These are phyloP conservation scores for Trichoderma sp. DNA, from an alignment of 2,329 filamentous ascomycete genomes.

Conservation along the genomic window DNA sequence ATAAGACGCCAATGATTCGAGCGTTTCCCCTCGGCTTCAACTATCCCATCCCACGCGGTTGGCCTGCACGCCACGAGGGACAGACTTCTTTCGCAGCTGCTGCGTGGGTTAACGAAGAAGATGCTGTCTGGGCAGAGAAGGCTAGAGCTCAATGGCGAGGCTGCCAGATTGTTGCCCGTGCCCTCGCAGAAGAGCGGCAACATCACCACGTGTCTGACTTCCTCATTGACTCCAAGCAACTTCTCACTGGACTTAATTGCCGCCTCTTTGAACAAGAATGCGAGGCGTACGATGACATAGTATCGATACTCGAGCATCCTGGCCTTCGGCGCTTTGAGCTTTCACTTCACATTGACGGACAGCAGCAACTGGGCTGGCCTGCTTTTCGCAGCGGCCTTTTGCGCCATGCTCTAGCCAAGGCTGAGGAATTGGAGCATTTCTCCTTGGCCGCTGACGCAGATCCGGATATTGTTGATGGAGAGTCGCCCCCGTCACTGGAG, in stretches of 20 bases:
- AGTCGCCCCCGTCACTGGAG: slow-evolving; percentile 29
- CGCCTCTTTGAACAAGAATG: neutral
- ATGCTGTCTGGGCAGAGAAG: neutral
- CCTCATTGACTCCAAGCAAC: neutral
- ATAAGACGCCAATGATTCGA: slow-evolving; percentile 47
- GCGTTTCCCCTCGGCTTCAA: slow-evolving; percentile 43
- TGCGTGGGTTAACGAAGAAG: neutral
- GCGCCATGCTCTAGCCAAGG: neutral
- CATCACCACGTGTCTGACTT: slow-evolving; percentile 22
- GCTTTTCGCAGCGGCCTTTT: neutral
- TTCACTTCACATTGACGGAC: neutral
- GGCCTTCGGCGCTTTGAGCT: neutral
- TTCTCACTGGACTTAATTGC: slow-evolving; percentile 23
- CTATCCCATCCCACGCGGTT: slow-evolving; percentile 38
- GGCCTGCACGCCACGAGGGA: slow-evolving; percentile 24
- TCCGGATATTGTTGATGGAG: neutral
- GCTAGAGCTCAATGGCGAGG: neutral
- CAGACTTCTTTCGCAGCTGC: neutral
- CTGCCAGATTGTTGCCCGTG: neutral
- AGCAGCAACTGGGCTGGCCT: neutral
- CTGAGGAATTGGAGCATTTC: neutral
- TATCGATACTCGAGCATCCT: neutral
- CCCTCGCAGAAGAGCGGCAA: neutral
- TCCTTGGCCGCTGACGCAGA: neutral
- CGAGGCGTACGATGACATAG: neutral